Evolutionary conservation across 2,329 filamentous ascomycete genomes (phyloP).

Genomic region (Blumeria graminis): DNA sequence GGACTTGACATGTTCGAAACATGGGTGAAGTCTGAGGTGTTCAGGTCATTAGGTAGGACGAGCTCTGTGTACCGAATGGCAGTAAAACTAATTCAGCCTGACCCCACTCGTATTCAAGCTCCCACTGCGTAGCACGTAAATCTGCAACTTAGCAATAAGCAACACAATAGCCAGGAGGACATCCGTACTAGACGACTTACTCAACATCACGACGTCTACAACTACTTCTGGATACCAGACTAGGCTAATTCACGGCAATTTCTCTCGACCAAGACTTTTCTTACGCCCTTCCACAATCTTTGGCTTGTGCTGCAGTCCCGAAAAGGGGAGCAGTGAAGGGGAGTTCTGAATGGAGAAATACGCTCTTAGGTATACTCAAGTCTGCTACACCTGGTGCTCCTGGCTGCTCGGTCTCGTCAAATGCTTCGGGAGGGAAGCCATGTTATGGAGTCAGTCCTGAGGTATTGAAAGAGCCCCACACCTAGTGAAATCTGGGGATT

Average conservation of each 20-base stretch:
- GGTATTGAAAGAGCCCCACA: not conserved
- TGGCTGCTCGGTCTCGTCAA: not conserved
- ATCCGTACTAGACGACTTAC: not conserved
- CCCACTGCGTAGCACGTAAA: too few species aligned
- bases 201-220: not conserved
- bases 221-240: not conserved
- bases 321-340: not conserved
- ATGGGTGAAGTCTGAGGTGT: too few species aligned
- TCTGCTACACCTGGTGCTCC: not conserved
- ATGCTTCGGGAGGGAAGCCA: not conserved
- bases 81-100: too few species aligned
- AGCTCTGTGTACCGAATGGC: too few species aligned
- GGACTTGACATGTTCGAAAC: too few species aligned
- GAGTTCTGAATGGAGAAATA: not conserved
- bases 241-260: not conserved
- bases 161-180: not conserved
- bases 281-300: not conserved
- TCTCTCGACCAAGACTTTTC: not conserved
- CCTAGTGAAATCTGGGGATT: not conserved
- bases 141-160: not conserved
- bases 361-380: not conserved
- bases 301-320: not conserved
- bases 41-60: too few species aligned
- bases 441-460: not conserved
- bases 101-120: too few species aligned